phyloP scores from a whole-genome alignment of 257 asterid species.

The Cordia subcordata region DNA sequence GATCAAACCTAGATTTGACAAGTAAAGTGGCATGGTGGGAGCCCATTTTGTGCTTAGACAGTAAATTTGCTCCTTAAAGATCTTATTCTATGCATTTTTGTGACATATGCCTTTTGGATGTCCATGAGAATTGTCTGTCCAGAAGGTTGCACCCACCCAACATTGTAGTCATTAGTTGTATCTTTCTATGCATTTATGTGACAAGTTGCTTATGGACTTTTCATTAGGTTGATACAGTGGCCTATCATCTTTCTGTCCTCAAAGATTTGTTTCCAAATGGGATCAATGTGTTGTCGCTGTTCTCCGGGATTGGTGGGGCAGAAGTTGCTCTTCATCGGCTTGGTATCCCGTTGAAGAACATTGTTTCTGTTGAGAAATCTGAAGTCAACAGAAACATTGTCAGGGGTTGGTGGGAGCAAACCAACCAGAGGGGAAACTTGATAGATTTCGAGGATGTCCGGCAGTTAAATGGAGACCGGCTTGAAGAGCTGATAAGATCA shows the following conservation, averaged over 20 bases:
- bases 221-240: constrained; percentile 74
- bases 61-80: too few relatives aligned
- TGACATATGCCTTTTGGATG: too few relatives aligned
- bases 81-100: too few relatives aligned
- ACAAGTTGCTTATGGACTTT: not conserved
- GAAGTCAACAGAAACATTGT: constrained; percentile 66
- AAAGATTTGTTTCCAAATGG: constrained; percentile 66
- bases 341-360: constrained; percentile 55
- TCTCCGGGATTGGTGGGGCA: constrained; percentile 95
- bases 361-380: constrained; percentile 66
- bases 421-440: constrained; percentile 55
- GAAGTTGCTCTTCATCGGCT: constrained; percentile 91
- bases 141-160: too few relatives aligned
- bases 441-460: constrained; percentile 57
- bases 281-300: constrained; percentile 62
- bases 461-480: constrained; percentile 24
- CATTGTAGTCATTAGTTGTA: too few relatives aligned
- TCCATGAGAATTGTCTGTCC: too few relatives aligned
- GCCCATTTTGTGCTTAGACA: too few relatives aligned
- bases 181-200: not conserved
- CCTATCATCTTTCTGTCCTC: constrained; percentile 74
- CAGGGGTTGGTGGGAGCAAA: constrained; percentile 91
- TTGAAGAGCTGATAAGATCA: constrained; percentile 27
- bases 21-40: too few relatives aligned
- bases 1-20: too few relatives aligned